Percentiles rank a stretch among this genome's conserved stretches.
Evolutionary conservation across 1,139 yeast genomes (phyloP).

Genomic region (Hansenula anomala): DNA sequence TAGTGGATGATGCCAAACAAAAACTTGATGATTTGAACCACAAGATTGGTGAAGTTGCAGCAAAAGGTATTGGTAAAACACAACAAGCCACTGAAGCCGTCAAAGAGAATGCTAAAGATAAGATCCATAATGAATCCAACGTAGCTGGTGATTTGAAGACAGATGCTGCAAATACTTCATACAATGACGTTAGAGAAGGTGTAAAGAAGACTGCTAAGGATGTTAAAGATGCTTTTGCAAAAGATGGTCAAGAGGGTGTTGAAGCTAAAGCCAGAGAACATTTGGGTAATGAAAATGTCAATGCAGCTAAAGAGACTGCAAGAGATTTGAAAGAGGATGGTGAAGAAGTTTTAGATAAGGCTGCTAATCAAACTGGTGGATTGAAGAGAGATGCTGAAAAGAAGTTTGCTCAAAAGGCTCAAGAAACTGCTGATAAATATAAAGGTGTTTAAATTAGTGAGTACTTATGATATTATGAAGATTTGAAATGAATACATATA

Average conservation of each 20-base stretch:
- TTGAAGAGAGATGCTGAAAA: slow-evolving; percentile 49
- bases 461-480: too few species aligned
- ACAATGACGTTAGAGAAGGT: slow-evolving; percentile 10
- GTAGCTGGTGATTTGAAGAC: neutral
- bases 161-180: neutral
- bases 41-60: slow-evolving; percentile 26
- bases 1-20: slow-evolving; percentile 26
- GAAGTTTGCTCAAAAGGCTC: slow-evolving; percentile 33
- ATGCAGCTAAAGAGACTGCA: slow-evolving; percentile 10
- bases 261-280: slow-evolving; percentile 5
- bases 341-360: slow-evolving; percentile 51
- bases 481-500: too few species aligned
- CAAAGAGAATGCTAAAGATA: slow-evolving; percentile 1
- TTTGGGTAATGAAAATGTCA: slow-evolving; percentile 3
- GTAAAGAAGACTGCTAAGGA: slow-evolving; percentile 9
- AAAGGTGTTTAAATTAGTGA: slow-evolving; percentile 1
- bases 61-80: slow-evolving; percentile 10
- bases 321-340: neutral
- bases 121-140: slow-evolving; percentile 1
- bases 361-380: slow-evolving; percentile 41
- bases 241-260: slow-evolving; percentile 8
- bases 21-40: slow-evolving; percentile 22
- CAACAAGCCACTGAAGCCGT: slow-evolving; percentile 2
- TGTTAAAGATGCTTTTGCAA: slow-evolving; percentile 4
- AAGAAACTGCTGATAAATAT: slow-evolving; percentile 30